Percentiles rank a stretch among this genome's conserved stretches.
These are phyloP conservation scores for Catenaria anguillulae DNA, from an alignment of 371 early-diverging fungal species.

Conservation along the genomic window DNA sequence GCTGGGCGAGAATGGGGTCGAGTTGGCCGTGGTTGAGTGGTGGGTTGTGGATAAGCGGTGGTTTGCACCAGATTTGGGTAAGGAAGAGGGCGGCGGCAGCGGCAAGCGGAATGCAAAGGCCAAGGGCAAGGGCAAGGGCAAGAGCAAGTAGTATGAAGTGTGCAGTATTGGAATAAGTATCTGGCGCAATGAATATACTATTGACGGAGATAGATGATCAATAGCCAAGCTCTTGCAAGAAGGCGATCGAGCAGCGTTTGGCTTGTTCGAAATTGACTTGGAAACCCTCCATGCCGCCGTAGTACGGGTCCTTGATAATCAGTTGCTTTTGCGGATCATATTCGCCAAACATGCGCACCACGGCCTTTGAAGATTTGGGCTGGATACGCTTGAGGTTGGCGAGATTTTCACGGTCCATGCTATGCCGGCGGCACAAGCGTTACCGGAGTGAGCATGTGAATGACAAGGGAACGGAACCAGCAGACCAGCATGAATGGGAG, in stretches of 20 bases:
- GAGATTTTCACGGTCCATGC: slow-evolving; percentile 70
- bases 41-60: too few species aligned
- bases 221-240: slow-evolving; percentile 35
- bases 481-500: too few species aligned
- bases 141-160: background rate
- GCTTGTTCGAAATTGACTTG: slow-evolving; percentile 74
- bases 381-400: slow-evolving; percentile 36
- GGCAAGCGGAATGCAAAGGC: background rate
- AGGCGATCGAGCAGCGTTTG: slow-evolving; percentile 45
- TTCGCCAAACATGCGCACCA: slow-evolving; percentile 69
- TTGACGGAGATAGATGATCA: slow-evolving; percentile 11
- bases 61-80: too few species aligned
- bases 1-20: too few species aligned
- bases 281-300: slow-evolving; percentile 73
- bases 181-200: background rate
- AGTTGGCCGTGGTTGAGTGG: too few species aligned
- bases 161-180: too few species aligned
- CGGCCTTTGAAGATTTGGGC: slow-evolving; percentile 29
- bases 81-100: too few species aligned
- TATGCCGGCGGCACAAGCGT: too few species aligned
- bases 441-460: too few species aligned
- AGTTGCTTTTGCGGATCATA: slow-evolving; percentile 58
- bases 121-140: too few species aligned
- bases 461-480: too few species aligned
- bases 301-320: slow-evolving; percentile 66